Evolutionary conservation across 2,329 filamentous ascomycete genomes (phyloP), one percentile per base, ranked within the genome.

Genomic region (Fusarium papillatum): DNA sequence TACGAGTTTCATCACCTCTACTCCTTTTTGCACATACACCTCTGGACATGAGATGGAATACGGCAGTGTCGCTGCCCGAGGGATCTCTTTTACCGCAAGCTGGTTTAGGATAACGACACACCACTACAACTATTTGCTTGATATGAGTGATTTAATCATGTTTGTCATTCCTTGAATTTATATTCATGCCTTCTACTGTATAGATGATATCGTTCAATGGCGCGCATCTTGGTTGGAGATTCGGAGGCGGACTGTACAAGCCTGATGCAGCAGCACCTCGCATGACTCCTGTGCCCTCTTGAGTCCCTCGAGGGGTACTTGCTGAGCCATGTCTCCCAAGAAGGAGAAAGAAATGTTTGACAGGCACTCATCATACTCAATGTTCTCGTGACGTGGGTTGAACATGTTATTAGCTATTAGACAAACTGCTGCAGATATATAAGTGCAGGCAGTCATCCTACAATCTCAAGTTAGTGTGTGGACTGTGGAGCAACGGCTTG

Each of bases 391-490:
- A 13, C 10, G 36, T 7, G 67, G 66, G 10, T 59, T 57, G 24
- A 70, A 70, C 0, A 71, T 46, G 7, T 2, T 60, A 2, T 70
- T 71, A 7, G 69, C 69, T 1, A 68, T 60, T 2, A 71, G 8
- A 9, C 69, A 71, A 2, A 71, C 59, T 2, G 39, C 60, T 0
- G 48, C 67, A 4, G 67, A 65, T 19, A 71, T 50, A 0, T 71
- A 71, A 1, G 41, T 71, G 2, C 69, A 71, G 0, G 60, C 26
- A 0, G 69, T 71, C 69, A 71, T 71, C 69, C 69, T 71, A 1
- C 5, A 50, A 11, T 7, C 38, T 14, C 66, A 8, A 9, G 26
- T 55, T n/a, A 55, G 50, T 19, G 50, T 11, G 13, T 22, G n/a
- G 19, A 19, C 14, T 34, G 3, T 31, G 17, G 26, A 19, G 13